phyloP scores from a whole-genome alignment of 495 filamentous ascomycete species.

The Daldinia decipiens region DNA sequence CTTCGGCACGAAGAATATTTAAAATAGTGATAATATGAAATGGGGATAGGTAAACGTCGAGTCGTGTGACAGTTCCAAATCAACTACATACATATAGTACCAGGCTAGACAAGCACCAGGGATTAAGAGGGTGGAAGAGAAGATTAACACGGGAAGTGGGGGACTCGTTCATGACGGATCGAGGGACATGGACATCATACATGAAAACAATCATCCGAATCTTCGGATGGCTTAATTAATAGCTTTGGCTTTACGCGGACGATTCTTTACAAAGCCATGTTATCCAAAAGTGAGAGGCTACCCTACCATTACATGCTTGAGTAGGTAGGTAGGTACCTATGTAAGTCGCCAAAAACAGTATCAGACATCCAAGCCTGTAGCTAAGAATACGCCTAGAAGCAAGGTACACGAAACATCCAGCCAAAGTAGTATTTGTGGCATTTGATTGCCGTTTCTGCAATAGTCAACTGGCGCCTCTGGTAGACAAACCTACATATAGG shows the following conservation, averaged over 20 bases:
- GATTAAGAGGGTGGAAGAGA: neutral
- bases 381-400: constrained; percentile 2
- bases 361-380: neutral
- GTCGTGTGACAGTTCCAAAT: neutral
- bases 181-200: neutral
- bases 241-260: neutral
- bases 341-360: constrained; percentile 2
- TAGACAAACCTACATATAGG: too few species aligned
- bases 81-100: neutral
- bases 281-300: neutral
- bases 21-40: neutral
- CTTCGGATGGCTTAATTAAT: neutral
- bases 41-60: neutral
- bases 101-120: constrained; percentile 4
- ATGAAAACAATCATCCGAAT: neutral
- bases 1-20: neutral
- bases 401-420: neutral
- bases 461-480: too few species aligned
- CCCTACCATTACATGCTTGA: too few species aligned
- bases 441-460: too few species aligned
- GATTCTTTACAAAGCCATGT: neutral
- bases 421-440: too few species aligned
- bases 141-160: constrained; percentile 2
- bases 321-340: neutral
- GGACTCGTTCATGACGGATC: neutral